Conservation (phyloP, 495 filamentous ascomycete genomes). For the Sabuloglossum arenarium region DNA sequence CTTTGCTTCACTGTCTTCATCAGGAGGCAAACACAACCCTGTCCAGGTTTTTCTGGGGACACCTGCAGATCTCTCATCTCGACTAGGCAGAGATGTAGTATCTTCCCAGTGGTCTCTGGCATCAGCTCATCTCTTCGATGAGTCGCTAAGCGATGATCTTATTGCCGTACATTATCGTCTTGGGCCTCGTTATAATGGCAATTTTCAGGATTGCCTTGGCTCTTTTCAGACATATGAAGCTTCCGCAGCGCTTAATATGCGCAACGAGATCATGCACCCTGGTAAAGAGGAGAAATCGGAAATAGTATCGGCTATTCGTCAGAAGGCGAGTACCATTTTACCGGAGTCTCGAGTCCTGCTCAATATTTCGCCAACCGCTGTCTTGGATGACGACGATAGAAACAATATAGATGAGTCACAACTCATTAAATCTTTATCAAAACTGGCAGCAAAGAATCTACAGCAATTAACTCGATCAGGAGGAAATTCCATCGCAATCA, state of each 20-base stretch:
- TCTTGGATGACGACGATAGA: slow-evolving; percentile 54
- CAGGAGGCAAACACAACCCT: slow-evolving; percentile 33
- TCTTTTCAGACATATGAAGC: slow-evolving; percentile 94
- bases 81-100: slow-evolving; percentile 54
- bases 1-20: slow-evolving; percentile 35
- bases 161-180: slow-evolving; percentile 78
- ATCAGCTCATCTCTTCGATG: slow-evolving; percentile 70
- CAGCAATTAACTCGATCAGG: slow-evolving; percentile 49
- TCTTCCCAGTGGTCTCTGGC: slow-evolving; percentile 72
- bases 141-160: slow-evolving; percentile 77
- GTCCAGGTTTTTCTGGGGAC: slow-evolving; percentile 90
- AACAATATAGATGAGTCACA: slow-evolving; percentile 49
- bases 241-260: slow-evolving; percentile 75
- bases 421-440: slow-evolving; percentile 56
- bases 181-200: slow-evolving; percentile 77
- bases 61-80: slow-evolving; percentile 70
- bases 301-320: slow-evolving; percentile 68
- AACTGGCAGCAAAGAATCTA: slow-evolving; percentile 48
- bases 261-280: slow-evolving; percentile 78
- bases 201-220: slow-evolving; percentile 88
- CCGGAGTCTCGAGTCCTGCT: slow-evolving; percentile 69
- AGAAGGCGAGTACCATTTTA: slow-evolving; percentile 58
- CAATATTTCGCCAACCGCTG: slow-evolving; percentile 57
- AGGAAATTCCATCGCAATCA: slow-evolving; percentile 64
- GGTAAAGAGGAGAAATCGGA: slow-evolving; percentile 85